Evolutionary conservation across 441 rosid species (phyloP), one percentile per base, ranked within the genome.

Genomic region (Flueggea neowawraea): DNA sequence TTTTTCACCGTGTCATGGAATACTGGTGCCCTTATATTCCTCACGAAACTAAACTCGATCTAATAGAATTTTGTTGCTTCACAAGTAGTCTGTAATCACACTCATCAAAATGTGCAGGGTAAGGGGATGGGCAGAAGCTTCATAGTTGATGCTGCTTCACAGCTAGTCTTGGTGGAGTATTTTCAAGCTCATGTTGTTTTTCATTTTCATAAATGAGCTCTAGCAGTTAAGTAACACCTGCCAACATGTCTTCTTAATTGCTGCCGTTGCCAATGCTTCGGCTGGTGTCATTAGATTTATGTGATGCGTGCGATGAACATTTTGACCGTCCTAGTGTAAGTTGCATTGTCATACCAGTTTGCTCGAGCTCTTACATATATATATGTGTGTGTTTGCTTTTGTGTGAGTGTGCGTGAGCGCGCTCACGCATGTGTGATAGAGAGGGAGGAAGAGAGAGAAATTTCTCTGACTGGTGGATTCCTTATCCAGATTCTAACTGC

Each of bases 271-370:
- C 87, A 7, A 71, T 83, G 89, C 91, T 91, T 32, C 85, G 94
- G 31, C 77, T 70, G 47, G 33, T 88, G 60, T 79, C 92, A 39
- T 58, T 85, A 45, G 97, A 91, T 66, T 41, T 74, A 52, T 91
- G 97, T 67, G 97, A 91, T 75, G 87, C 90, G 59, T 70, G 62
- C 52, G 94, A 83, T 65, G 89, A 89, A n/a, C 76, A 76, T 6
- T 86, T 80, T 12, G 84, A 86, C 66, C 55, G 80, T 82, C 91
- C 89, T 49, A 72, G 80, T 65, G n/a, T n/a, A n/a, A n/a, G n/a
- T 22, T 22, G 28, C 2, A 22, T 22, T 22, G 28, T 22, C 2
- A 0, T 22, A 22, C n/a, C n/a, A n/a, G n/a, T n/a, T n/a, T n/a
- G n/a, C n/a, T n/a, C n/a, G n/a, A n/a, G n/a, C n/a, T n/a, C n/a